Base-by-base conservation (phyloP, 495 filamentous ascomycete genomes). In the Hypoxylon perforatum region DNA sequence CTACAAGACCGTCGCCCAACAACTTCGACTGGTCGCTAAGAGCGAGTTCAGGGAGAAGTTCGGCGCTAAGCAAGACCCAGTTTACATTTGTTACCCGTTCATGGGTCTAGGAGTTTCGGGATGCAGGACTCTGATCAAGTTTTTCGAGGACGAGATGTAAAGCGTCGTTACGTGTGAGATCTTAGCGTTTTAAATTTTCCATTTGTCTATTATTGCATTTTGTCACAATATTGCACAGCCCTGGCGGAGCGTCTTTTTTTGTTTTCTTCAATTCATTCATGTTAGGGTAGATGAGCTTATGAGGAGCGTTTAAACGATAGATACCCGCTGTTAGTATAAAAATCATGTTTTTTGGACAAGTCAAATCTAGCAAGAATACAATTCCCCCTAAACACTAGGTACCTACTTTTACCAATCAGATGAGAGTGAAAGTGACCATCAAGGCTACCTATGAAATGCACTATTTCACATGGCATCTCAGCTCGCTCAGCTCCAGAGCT, bases 11-110 rank as follows among this genome's bases (percentile, higher is more conserved):
- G 86, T 95, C 42, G 90, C 88, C 11, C 88, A 88, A 72, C 88
- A 92, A 73, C 86, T 95, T 65, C 89, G 88, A 68, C 80, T 96
- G 45, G 87, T 90, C 23, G 85, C 88, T 21, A 96, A 96, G 86
- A 91, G 86, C 63, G 92, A 93, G 74, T 95, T 96, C 79, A 80
- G 92, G 41, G 88, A 92, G 78, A 96, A 96, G 81, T 85, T 96
- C 75, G 91, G 92, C 28, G 90, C 88, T 4, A 70, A 79, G 67
- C 90, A 94, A 56, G 92, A 94, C 47, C 84, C 89, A 45, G 85
- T 91, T 21, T 96, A 90, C 72, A 90, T 96, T 64, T 88, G 89
- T 65, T 94, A 95, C 75, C 92, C 91, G 10, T 85, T 88, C 23
- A 88, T 92, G 76, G 91, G 92, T 0, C 78, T 95, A 18, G 92